phyloP scores from a whole-genome alignment of 345 rosid genomes.

The Noccaea bulbosa region DNA sequence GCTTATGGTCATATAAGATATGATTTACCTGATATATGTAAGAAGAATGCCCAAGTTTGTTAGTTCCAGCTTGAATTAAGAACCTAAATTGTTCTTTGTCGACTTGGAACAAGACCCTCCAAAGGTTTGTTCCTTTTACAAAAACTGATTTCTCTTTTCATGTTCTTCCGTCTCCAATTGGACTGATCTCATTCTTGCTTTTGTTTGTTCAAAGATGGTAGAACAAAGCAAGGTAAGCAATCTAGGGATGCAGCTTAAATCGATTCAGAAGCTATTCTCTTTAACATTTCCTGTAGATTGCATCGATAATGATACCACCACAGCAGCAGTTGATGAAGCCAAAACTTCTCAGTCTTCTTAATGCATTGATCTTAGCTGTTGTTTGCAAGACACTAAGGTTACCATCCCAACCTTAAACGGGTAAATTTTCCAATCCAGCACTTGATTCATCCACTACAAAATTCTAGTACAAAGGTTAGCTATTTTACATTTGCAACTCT shows the following conservation, averaged over 20 bases:
- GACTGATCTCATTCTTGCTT: constrained; percentile 27
- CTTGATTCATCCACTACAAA: constrained; percentile 36
- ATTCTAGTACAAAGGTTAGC: constrained; percentile 67
- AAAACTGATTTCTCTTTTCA: too few relatives aligned
- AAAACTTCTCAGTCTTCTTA: constrained; percentile 52
- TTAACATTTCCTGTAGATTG: constrained; percentile 49
- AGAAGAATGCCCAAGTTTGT: constrained; percentile 63
- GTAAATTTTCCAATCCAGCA: constrained; percentile 45
- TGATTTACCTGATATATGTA: constrained; percentile 77
- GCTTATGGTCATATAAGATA: constrained; percentile 83
- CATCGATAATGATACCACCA: constrained; percentile 34
- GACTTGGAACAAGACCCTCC: constrained; percentile 92
- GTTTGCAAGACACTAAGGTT: constrained; percentile 67
- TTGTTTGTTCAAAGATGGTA: constrained; percentile 60
- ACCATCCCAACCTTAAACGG: constrained; percentile 90
- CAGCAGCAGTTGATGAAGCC: constrained; percentile 39
- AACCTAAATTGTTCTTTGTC: constrained; percentile 58
- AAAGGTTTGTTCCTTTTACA: constrained; percentile 72
- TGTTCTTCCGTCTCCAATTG: neutral
- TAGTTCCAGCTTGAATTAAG: constrained; percentile 58
- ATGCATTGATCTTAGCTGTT: constrained; percentile 71
- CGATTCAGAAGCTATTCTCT: constrained; percentile 64
- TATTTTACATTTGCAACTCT: neutral
- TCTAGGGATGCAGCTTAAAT: constrained; percentile 55
- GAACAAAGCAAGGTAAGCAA: constrained; percentile 50